Conservation (phyloP, 2,329 filamentous ascomycete species). For the Fonsecaea erecta region DNA sequence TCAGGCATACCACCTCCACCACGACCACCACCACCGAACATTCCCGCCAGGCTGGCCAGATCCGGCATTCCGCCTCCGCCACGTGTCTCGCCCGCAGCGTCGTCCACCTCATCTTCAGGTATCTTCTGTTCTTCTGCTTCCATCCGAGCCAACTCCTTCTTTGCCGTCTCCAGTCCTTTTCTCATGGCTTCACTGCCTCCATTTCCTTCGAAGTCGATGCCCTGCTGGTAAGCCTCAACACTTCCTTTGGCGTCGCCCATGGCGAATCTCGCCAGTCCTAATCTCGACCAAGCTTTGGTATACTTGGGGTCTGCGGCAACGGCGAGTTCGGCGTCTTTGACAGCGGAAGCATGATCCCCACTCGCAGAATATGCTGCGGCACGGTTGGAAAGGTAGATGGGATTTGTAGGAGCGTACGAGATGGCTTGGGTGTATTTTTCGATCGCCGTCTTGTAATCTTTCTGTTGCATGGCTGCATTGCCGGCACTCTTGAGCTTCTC, state of each 20-base stretch:
- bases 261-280: conserved; percentile 89
- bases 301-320: conserved; percentile 87
- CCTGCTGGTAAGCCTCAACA: conserved; percentile 92
- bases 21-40: conserved; percentile 65
- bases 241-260: conserved; percentile 87
- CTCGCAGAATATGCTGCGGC: conserved; percentile 89
- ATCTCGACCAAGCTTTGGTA: conserved; percentile 94
- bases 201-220: conserved; percentile 91
- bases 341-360: conserved; percentile 81
- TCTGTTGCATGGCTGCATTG: conserved; percentile 92
- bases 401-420: conserved; percentile 78
- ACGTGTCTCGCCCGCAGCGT: conserved; percentile 52
- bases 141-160: conserved; percentile 82
- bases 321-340: conserved; percentile 86
- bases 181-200: conserved; percentile 97
- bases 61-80: conserved; percentile 69
- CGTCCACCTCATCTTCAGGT: conserved; percentile 58
- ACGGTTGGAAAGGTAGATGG: conserved; percentile 96
- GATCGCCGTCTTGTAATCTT: conserved; percentile 84
- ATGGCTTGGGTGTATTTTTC: conserved; percentile 88
- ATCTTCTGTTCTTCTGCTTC: conserved; percentile 58
- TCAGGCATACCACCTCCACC: conserved; percentile 82
- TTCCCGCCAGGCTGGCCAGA: conserved; percentile 70
- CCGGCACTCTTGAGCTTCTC: conserved; percentile 88
- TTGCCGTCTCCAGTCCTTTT: conserved; percentile 93